Evolutionary conservation across 2,329 filamentous ascomycete species (phyloP).

Genomic region (Orbilia ellipsospora): DNA sequence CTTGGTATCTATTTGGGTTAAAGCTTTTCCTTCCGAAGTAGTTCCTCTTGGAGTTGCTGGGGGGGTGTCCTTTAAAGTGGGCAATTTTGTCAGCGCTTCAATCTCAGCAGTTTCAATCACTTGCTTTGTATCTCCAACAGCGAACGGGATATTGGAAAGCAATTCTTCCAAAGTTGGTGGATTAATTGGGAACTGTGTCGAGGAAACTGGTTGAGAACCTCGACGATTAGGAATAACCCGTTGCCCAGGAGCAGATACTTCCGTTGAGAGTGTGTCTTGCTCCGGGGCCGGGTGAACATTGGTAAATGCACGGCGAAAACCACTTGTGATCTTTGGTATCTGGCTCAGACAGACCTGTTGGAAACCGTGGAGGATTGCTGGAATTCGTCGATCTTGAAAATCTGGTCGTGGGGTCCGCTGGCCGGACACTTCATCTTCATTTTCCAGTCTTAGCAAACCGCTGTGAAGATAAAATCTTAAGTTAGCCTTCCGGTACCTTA

Average conservation of each 20-base stretch:
- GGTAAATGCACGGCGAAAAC: constrained; percentile 31
- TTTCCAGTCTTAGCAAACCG: constrained; percentile 65
- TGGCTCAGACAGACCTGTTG: constrained; percentile 96
- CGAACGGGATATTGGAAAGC: background rate
- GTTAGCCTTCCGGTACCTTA: constrained; percentile 7
- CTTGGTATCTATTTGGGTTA: constrained; percentile 56
- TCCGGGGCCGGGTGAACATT: constrained; percentile 13
- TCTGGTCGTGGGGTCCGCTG: constrained; percentile 94
- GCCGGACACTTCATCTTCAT: constrained; percentile 75
- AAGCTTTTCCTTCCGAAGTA: constrained; percentile 60
- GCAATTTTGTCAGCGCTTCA: constrained; percentile 17
- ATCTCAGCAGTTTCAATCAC: background rate
- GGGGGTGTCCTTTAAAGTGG: constrained; percentile 58
- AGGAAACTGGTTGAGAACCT: constrained; percentile 16
- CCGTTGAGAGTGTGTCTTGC: constrained; percentile 44
- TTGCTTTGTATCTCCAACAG: constrained; percentile 1
- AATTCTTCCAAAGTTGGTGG: background rate
- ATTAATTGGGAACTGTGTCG: background rate
- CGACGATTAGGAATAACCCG: constrained; percentile 7
- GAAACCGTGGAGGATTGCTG: constrained; percentile 94
- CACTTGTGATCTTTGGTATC: constrained; percentile 66
- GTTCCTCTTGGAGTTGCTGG: constrained; percentile 60
- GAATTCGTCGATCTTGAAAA: constrained; percentile 91
- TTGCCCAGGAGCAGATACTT: constrained; percentile 21
- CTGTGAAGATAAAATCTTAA: constrained; percentile 21